A percentile compares a stretch with the other conserved stretches of the same genome.
Conservation (phyloP, 805 yeast species). For the Candida broadrunensis region DNA sequence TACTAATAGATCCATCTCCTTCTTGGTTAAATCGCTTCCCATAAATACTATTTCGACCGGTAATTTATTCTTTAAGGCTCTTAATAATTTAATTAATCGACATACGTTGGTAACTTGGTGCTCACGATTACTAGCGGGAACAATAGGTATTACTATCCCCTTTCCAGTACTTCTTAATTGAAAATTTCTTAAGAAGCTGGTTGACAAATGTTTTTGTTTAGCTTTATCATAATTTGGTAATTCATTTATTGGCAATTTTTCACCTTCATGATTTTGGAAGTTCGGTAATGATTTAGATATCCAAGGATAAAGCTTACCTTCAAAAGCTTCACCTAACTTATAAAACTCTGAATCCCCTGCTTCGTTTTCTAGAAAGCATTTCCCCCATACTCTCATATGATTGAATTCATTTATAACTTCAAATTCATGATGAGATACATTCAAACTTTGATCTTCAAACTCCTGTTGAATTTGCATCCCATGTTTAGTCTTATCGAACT, state of each 20-base stretch:
- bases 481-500: slow-evolving; percentile 9
- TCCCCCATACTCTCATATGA: slow-evolving; percentile 24
- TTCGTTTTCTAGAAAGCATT: slow-evolving; percentile 15
- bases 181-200: slow-evolving; percentile 8
- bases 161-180: slow-evolving; percentile 15
- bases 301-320: slow-evolving; percentile 26
- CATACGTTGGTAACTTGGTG: slow-evolving; percentile 15
- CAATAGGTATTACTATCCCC: slow-evolving; percentile 32
- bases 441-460: slow-evolving; percentile 2
- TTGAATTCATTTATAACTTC: slow-evolving; percentile 13
- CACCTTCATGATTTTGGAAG: slow-evolving; percentile 14
- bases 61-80: slow-evolving; percentile 21
- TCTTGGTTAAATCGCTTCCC: slow-evolving; percentile 7
- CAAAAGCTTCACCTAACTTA: slow-evolving; percentile 1
- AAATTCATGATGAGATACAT: slow-evolving; percentile 14
- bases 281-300: slow-evolving; percentile 21
- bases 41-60: slow-evolving; percentile 27
- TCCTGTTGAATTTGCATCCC: slow-evolving; percentile 8
- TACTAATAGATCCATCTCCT: slow-evolving; percentile 11
- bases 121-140: slow-evolving; percentile 10
- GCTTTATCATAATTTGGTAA: slow-evolving; percentile 10
- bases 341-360: background rate
- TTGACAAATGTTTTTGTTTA: slow-evolving; percentile 7
- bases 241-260: slow-evolving; percentile 5
- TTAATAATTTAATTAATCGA: slow-evolving; percentile 22